phyloP scores from a whole-genome alignment of 768 basidiomycete species.

The Trametes sanguinea region DNA sequence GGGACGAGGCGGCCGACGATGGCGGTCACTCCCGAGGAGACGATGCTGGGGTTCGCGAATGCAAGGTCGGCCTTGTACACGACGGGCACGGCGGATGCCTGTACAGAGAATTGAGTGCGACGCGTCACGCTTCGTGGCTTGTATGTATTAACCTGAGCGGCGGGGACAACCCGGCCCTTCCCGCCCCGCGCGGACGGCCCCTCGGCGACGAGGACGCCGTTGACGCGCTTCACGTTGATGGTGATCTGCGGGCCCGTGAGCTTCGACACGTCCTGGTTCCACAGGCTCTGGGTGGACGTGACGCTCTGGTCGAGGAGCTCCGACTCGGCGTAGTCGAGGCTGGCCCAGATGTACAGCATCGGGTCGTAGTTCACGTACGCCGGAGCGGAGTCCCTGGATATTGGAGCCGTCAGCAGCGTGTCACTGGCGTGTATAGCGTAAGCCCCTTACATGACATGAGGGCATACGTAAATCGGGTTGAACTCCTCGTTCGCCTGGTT shows the following conservation, averaged over 20 bases:
- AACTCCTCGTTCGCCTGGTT: too few species aligned
- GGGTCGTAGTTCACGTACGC: neutral
- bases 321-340: neutral
- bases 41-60: neutral
- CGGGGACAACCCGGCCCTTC: too few species aligned
- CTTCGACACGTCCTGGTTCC: too few species aligned
- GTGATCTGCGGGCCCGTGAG: neutral
- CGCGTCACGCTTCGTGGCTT: too few species aligned
- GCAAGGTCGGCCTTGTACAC: conserved; percentile 5
- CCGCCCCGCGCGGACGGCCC: neutral
- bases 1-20: neutral
- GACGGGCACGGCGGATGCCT: too few species aligned
- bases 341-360: neutral
- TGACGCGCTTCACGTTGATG: conserved; percentile 1
- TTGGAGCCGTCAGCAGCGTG: too few species aligned
- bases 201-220: neutral
- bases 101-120: too few species aligned
- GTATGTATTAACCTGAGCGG: too few species aligned
- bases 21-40: neutral
- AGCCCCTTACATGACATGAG: too few species aligned
- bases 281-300: neutral
- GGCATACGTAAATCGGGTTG: too few species aligned
- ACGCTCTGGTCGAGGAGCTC: neutral
- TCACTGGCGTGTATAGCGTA: too few species aligned
- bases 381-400: too few species aligned